Evolutionary conservation across 164 flowering plant genomes (phyloP).

Genomic region (Chimonanthus salicifolius): DNA sequence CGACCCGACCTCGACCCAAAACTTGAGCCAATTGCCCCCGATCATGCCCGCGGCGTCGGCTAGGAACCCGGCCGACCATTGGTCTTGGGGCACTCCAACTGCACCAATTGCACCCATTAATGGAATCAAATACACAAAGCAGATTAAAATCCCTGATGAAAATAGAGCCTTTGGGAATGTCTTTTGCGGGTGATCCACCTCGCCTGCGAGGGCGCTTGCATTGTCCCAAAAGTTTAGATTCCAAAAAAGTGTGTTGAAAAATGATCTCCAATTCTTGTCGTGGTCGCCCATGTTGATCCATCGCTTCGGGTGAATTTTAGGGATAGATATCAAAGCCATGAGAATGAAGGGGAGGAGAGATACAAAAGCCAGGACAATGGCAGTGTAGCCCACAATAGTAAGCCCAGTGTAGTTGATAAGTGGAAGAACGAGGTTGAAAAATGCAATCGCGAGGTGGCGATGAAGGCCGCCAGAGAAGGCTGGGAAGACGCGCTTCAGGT

Average conservation of each 20-base stretch:
- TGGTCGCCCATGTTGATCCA: conserved; percentile 53
- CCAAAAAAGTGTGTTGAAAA: conserved; percentile 84
- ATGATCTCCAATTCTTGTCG: conserved; percentile 65
- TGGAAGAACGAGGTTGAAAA: conserved; percentile 44
- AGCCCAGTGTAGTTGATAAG: conserved; percentile 69
- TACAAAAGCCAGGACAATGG: conserved; percentile 49
- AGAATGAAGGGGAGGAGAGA: conserved; percentile 63
- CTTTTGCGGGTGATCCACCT: conserved; percentile 53
- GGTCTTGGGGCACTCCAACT: conserved; percentile 25
- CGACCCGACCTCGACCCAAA: conserved; percentile 45
- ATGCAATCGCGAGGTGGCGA: conserved; percentile 32
- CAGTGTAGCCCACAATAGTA: conserved; percentile 61
- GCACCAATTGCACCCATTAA: conserved; percentile 48
- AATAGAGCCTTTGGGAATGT: conserved; percentile 51
- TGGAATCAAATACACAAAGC: conserved; percentile 48
- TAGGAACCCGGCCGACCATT: conserved; percentile 52
- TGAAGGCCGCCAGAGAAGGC: conserved; percentile 42
- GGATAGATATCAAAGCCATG: conserved; percentile 57
- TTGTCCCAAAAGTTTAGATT: conserved; percentile 91
- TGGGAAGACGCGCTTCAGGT: conserved; percentile 49
- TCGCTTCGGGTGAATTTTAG: conserved; percentile 44
- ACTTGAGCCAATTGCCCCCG: conserved; percentile 52
- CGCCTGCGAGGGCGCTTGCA: conserved; percentile 73
- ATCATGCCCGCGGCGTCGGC: conserved; percentile 48
- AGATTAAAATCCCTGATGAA: conserved; percentile 41